These are phyloP conservation scores for Vitis hybrid DNA, from an alignment of 177 flowering plant species.

Conservation along the genomic window DNA sequence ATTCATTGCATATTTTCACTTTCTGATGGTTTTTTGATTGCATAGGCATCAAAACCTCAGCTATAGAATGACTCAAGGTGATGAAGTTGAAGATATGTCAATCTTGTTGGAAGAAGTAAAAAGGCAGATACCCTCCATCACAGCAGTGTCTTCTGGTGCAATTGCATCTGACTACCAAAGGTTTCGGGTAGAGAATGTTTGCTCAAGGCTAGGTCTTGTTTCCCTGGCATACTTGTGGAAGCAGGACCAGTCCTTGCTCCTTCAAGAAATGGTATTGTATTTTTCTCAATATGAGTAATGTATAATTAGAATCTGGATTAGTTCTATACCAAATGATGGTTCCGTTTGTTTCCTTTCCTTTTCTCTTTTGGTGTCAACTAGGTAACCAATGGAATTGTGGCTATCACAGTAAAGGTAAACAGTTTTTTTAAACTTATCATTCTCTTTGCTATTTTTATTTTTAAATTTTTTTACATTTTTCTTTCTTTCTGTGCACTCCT, in stretches of 20 bases:
- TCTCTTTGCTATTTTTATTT: neutral
- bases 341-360: neutral
- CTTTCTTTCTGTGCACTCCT: no score
- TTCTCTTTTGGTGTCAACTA: constrained; percentile 23
- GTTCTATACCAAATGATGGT: neutral
- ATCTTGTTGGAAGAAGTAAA: constrained; percentile 79
- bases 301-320: neutral
- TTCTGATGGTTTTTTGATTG: constrained; percentile 6
- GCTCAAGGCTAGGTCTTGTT: constrained; percentile 94
- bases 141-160: constrained; percentile 93
- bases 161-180: constrained; percentile 98
- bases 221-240: constrained; percentile 83
- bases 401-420: constrained; percentile 81
- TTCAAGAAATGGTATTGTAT: constrained; percentile 77
- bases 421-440: neutral
- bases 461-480: no score
- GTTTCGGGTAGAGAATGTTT: constrained; percentile 86
- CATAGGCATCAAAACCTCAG: constrained; percentile 74
- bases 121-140: constrained; percentile 68
- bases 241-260: constrained; percentile 90
- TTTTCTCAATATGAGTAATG: neutral
- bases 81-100: constrained; percentile 96
- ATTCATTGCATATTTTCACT: neutral
- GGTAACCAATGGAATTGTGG: constrained; percentile 64
- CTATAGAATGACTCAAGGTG: constrained; percentile 75